Evolutionary conservation across 305 asterid genomes (phyloP).

Genomic region (Fraxinus sp.): DNA sequence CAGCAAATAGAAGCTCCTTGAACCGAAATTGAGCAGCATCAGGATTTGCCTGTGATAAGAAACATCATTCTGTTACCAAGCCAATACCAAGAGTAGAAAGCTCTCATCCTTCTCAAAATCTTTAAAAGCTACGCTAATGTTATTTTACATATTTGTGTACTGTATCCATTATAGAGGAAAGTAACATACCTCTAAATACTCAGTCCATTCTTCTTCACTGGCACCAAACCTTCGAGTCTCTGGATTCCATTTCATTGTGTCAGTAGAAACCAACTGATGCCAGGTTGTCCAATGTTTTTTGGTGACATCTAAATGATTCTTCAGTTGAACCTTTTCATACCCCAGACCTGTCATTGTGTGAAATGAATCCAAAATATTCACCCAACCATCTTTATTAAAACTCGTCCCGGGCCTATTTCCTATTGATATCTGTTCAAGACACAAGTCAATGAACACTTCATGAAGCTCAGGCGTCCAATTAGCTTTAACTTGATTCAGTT

Average conservation of each 20-base stretch:
- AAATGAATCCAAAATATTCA: conserved; percentile 32
- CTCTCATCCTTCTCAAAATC: conserved; percentile 6
- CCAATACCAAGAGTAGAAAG: not conserved
- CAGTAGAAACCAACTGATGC: conserved; percentile 29
- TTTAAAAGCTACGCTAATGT: not conserved
- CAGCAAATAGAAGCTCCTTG: conserved; percentile 34
- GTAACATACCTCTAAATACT: conserved; percentile 26
- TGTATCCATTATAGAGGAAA: not conserved
- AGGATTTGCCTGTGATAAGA: conserved; percentile 31
- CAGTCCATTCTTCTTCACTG: conserved; percentile 33
- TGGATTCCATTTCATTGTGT: conserved; percentile 35
- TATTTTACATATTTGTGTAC: not conserved
- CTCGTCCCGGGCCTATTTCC: conserved; percentile 37
- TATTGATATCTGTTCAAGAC: conserved; percentile 36
- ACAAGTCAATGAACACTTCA: conserved; percentile 36
- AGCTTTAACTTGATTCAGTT: conserved; percentile 30
- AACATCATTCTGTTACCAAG: not conserved
- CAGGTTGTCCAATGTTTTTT: conserved; percentile 38
- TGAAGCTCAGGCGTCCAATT: conserved; percentile 38
- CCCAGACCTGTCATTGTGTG: conserved; percentile 27
- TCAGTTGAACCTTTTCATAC: conserved; percentile 38
- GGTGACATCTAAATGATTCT: conserved; percentile 40
- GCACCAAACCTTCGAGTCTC: conserved; percentile 32
- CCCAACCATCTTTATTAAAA: conserved; percentile 34
- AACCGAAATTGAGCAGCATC: conserved; percentile 36